These are phyloP conservation scores for Moricandia arvensis DNA, from an alignment of 345 rosid species.

Conservation along the genomic window DNA sequence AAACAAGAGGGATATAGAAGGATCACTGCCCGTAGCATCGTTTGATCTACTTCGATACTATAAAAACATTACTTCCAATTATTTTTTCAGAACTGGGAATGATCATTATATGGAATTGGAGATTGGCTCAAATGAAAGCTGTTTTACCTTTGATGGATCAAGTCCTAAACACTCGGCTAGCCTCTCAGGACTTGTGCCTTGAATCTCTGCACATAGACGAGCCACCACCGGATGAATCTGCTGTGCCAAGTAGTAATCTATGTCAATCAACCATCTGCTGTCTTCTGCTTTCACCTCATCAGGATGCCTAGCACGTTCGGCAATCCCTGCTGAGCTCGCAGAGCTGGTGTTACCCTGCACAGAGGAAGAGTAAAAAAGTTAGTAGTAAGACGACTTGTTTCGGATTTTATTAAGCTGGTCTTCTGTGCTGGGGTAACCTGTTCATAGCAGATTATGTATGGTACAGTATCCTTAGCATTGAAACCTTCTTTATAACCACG, in stretches of 20 bases:
- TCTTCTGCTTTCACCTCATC: conserved; percentile 80
- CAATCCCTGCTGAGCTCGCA: conserved; percentile 72
- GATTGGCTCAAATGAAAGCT: conserved; percentile 8
- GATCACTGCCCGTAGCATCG: conserved; percentile 47
- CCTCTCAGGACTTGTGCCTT: conserved; percentile 93
- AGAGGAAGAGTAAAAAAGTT: conserved; percentile 5
- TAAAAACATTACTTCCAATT: conserved; percentile 13
- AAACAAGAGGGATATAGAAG: conserved; percentile 56
- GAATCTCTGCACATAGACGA: conserved; percentile 89
- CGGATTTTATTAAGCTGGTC: conserved; percentile 12
- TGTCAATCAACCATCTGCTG: conserved; percentile 90
- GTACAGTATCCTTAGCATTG: conserved; percentile 84
- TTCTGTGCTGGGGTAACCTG: conserved; percentile 52
- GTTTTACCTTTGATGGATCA: conserved; percentile 87
- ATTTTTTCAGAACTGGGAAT: conserved; percentile 1
- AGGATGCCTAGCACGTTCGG: conserved; percentile 95
- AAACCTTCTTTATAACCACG: conserved; percentile 81
- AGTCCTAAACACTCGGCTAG: conserved; percentile 97
- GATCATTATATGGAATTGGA: not conserved
- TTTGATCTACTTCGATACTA: conserved; percentile 74
- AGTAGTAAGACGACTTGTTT: conserved; percentile 18
- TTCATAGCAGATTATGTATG: conserved; percentile 88
- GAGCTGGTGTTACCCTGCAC: conserved; percentile 58
- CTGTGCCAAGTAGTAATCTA: conserved; percentile 92
- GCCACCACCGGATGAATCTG: conserved; percentile 99